phyloP scores from a whole-genome alignment of 352 stramenopile species.

The Globisporangium takayamanum region DNA sequence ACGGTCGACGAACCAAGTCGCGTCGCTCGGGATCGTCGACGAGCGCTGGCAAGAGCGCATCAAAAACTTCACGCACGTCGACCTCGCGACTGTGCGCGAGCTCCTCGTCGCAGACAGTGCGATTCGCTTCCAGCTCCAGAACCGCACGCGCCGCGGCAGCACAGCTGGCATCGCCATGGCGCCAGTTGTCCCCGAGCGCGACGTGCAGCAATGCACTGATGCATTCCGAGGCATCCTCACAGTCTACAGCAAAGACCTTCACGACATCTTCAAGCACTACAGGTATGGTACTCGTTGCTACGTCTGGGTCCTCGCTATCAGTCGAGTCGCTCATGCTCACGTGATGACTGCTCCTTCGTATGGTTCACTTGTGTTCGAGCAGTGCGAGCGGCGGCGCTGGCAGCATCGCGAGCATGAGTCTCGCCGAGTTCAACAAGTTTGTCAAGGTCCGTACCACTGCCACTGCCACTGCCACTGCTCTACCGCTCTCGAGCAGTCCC shows the following conservation, averaged over 20 bases:
- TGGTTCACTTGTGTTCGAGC: neutral
- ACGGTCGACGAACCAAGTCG: constrained; percentile 21
- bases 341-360: neutral
- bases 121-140: constrained; percentile 14
- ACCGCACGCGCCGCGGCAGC: constrained; percentile 15
- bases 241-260: constrained; percentile 67
- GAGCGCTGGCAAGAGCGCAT: constrained; percentile 57
- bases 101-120: constrained; percentile 49
- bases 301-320: neutral
- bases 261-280: constrained; percentile 84
- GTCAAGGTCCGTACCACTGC: constrained; percentile 27
- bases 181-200: constrained; percentile 48
- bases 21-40: constrained; percentile 43
- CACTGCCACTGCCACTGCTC: neutral
- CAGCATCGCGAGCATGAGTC: constrained; percentile 65
- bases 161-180: constrained; percentile 12
- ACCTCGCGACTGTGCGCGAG: constrained; percentile 41
- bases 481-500: too few species aligned
- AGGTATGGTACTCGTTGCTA: constrained; percentile 20
- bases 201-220: constrained; percentile 42
- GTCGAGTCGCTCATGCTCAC: neutral
- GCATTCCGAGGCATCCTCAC: constrained; percentile 45
- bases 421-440: constrained; percentile 72
- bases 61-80: constrained; percentile 50
- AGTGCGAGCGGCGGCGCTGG: constrained; percentile 56